Percentiles rank a stretch among this genome's conserved stretches.
Conservation (phyloP, 495 filamentous ascomycete genomes). For the Jackrogersella multiformis region DNA sequence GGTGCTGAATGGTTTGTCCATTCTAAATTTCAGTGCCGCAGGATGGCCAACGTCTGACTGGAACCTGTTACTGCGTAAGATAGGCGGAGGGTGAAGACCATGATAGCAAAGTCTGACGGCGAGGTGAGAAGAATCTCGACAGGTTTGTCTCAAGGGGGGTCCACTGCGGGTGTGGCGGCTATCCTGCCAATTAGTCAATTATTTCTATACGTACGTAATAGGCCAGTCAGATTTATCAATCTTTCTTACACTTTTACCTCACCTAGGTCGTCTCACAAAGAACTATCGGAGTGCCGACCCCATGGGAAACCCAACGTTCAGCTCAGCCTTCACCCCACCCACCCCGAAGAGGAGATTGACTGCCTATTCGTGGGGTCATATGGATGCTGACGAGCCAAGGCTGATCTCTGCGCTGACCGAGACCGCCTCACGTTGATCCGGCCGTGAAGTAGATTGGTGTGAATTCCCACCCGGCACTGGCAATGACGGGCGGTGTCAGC, state of each 20-base stretch:
- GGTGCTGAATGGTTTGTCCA: neutral
- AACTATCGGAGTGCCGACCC: constrained; percentile 36
- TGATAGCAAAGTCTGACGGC: constrained; percentile 16
- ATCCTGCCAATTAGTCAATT: constrained; percentile 28
- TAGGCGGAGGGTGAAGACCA: constrained; percentile 15
- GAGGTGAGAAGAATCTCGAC: constrained; percentile 14
- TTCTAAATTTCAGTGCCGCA: constrained; percentile 7
- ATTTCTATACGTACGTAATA: constrained; percentile 12
- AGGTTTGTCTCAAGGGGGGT: constrained; percentile 9
- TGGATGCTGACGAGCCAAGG: constrained; percentile 38
- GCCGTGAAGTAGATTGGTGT: constrained; percentile 23
- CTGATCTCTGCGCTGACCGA: constrained; percentile 32
- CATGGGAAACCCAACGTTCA: constrained; percentile 37
- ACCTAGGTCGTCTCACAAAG: constrained; percentile 29
- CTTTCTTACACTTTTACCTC: constrained; percentile 25
- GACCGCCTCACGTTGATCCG: constrained; percentile 39
- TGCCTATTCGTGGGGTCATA: constrained; percentile 40
- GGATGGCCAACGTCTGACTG: constrained; percentile 22
- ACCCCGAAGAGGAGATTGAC: constrained; percentile 2
- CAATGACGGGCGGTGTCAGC: constrained; percentile 27
- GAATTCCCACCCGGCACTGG: constrained; percentile 15
- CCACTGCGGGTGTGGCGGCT: constrained; percentile 34
- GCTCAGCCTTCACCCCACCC: constrained; percentile 39
- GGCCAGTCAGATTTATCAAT: constrained; percentile 23
- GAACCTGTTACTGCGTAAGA: constrained; percentile 19